Percentiles rank a stretch among this genome's conserved stretches.
These are phyloP conservation scores for Trypanosoma caninum DNA, from an alignment of 208 protist genomes.

Conservation along the genomic window DNA sequence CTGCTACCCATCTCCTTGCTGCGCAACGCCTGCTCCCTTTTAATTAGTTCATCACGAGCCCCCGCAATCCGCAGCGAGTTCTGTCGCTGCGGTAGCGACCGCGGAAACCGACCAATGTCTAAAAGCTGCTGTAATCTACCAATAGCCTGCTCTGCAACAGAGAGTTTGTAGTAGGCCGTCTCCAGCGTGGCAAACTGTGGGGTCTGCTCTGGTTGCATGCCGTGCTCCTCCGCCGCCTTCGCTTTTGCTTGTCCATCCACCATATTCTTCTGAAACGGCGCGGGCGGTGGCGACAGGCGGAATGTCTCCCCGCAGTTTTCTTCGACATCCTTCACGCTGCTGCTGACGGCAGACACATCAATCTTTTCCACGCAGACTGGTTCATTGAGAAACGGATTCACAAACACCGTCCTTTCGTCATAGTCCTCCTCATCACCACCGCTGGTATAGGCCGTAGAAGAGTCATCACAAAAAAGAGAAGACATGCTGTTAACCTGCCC, in stretches of 20 bases:
- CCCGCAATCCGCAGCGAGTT: slow-evolving; percentile 25
- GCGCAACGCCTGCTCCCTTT: slow-evolving; percentile 37
- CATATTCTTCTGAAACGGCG: not conserved
- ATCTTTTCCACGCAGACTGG: not conserved
- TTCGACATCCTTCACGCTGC: not conserved
- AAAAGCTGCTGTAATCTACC: slow-evolving; percentile 16
- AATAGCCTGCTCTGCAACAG: slow-evolving; percentile 14
- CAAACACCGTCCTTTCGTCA: too few species aligned
- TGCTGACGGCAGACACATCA: not conserved
- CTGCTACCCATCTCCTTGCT: slow-evolving; percentile 18
- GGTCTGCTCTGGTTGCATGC: not conserved
- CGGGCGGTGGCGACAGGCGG: not conserved
- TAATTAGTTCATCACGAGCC: slow-evolving; percentile 35
- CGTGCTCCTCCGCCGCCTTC: not conserved
- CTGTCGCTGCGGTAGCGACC: slow-evolving; percentile 43
- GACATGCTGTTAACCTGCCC: not conserved
- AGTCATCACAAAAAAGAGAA: not conserved
- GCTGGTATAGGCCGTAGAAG: not conserved
- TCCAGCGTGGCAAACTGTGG: slow-evolving; percentile 32
- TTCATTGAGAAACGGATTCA: slow-evolving; percentile 11
- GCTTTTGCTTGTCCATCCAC: not conserved
- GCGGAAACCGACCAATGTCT: slow-evolving; percentile 21
- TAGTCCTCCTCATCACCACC: not conserved
- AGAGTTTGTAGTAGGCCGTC: slow-evolving; percentile 30
- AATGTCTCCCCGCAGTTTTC: too few species aligned